phyloP scores from a whole-genome alignment of 306 rosid genomes.

The Trifolium pratense region DNA sequence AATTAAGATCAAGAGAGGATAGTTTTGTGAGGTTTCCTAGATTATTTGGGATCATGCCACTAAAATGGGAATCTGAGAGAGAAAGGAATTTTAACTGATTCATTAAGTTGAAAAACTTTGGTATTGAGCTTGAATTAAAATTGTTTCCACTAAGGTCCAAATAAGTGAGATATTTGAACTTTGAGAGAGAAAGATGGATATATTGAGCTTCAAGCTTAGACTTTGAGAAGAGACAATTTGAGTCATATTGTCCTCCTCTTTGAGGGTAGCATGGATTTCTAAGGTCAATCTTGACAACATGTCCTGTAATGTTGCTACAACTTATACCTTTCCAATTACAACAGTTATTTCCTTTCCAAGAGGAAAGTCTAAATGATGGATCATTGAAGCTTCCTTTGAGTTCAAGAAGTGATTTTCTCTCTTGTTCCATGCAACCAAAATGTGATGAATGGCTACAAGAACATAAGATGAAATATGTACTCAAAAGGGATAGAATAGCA shows the following conservation, averaged over 20 bases:
- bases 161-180: slow-evolving; percentile 28
- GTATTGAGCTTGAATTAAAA: slow-evolving; percentile 27
- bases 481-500: not conserved
- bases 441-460: not conserved
- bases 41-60: slow-evolving; percentile 31
- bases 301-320: slow-evolving; percentile 37
- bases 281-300: slow-evolving; percentile 32
- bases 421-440: slow-evolving; percentile 25
- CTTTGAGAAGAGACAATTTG: slow-evolving; percentile 2
- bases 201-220: slow-evolving; percentile 1
- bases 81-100: slow-evolving; percentile 8
- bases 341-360: slow-evolving; percentile 12
- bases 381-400: slow-evolving; percentile 34
- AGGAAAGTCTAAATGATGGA: slow-evolving; percentile 33
- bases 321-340: slow-evolving; percentile 34
- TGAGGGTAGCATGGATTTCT: slow-evolving; percentile 25
- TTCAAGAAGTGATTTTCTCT: slow-evolving; percentile 29
- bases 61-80: slow-evolving; percentile 12
- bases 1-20: slow-evolving; percentile 32
- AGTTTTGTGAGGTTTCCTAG: slow-evolving; percentile 40
- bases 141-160: slow-evolving; percentile 43
- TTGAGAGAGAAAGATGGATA: slow-evolving; percentile 11
- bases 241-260: not conserved
- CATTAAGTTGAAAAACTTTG: slow-evolving; percentile 14
- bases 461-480: not conserved